Evolutionary conservation across 2,329 filamentous ascomycete species (phyloP).

Genomic region (Xylogone sp.): DNA sequence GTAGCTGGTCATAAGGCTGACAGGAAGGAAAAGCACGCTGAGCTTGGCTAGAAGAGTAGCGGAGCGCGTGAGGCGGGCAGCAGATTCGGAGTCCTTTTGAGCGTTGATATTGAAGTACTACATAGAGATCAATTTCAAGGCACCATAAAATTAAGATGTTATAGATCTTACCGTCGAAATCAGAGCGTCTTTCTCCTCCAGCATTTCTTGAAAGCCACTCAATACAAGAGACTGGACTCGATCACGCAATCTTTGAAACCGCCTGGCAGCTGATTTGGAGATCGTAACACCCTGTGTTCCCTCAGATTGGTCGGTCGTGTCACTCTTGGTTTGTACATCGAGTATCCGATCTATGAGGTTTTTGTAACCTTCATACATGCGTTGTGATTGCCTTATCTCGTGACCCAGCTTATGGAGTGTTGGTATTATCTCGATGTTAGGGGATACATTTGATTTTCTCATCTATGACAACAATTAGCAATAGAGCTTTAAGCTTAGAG

Average conservation of each 20-base stretch:
- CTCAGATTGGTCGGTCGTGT: neutral
- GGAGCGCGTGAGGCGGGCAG: conserved; percentile 67
- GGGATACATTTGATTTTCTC: conserved; percentile 31
- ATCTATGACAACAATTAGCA: conserved; percentile 18
- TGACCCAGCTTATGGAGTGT: conserved; percentile 56
- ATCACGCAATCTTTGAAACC: conserved; percentile 57
- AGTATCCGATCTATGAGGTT: conserved; percentile 56
- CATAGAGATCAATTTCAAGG: conserved; percentile 10
- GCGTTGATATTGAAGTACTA: conserved; percentile 77
- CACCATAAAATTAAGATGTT: neutral
- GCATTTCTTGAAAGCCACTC: conserved; percentile 56
- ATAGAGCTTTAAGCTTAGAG: neutral
- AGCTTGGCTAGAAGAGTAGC: conserved; percentile 72
- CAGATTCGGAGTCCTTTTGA: conserved; percentile 69
- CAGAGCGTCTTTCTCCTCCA: conserved; percentile 67
- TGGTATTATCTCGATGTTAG: conserved; percentile 50
- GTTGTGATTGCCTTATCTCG: conserved; percentile 55
- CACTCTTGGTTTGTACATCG: conserved; percentile 17
- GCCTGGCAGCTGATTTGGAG: conserved; percentile 44
- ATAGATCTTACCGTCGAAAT: conserved; percentile 56
- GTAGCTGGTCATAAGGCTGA: conserved; percentile 71
- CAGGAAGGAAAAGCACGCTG: conserved; percentile 71
- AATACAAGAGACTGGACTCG: conserved; percentile 57
- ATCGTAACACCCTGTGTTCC: conserved; percentile 26
- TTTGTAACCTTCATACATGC: conserved; percentile 58